A percentile compares a stretch with the other conserved stretches of the same genome.
Conservation (phyloP, 257 asterid genomes). For the Nicotiana knightiana region DNA sequence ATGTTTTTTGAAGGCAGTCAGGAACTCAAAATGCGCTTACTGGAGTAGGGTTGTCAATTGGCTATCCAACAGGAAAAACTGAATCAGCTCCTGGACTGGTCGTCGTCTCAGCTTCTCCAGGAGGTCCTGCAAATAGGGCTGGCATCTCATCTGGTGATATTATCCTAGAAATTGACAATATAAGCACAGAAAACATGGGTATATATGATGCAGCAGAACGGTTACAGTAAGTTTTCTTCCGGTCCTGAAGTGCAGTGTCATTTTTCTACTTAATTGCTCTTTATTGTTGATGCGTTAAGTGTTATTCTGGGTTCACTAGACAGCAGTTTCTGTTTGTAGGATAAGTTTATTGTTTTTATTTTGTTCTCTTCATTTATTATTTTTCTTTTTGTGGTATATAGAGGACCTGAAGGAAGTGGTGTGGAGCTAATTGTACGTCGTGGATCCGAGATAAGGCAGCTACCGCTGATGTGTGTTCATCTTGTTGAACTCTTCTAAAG, state of each 20-base stretch:
- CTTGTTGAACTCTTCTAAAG: background rate
- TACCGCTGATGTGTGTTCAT: conserved; percentile 55
- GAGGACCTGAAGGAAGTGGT: conserved; percentile 95
- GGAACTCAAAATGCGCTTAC: conserved; percentile 85
- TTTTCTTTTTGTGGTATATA: conserved; percentile 29
- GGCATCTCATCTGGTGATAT: conserved; percentile 84
- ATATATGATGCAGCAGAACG: conserved; percentile 92
- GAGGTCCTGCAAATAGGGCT: conserved; percentile 92
- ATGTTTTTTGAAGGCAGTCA: conserved; percentile 87
- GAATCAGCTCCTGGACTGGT: conserved; percentile 64
- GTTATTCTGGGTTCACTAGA: background rate
- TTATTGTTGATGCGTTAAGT: background rate
- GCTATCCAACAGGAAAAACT: conserved; percentile 63
- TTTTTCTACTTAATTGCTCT: background rate
- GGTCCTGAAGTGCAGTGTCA: background rate
- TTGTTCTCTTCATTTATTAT: background rate
- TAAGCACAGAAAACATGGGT: conserved; percentile 72
- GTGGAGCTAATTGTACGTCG: conserved; percentile 64
- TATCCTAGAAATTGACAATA: conserved; percentile 70
- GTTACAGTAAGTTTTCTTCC: conserved; percentile 67
- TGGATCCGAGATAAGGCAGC: conserved; percentile 62
- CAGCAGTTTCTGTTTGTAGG: background rate
- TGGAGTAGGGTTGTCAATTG: conserved; percentile 96
- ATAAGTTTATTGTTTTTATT: background rate
- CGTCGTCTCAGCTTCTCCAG: conserved; percentile 86